Evolutionary conservation across 495 filamentous ascomycete species (phyloP), one percentile per base, ranked within the genome.

Genomic region (Podospora pseudoanserina): DNA sequence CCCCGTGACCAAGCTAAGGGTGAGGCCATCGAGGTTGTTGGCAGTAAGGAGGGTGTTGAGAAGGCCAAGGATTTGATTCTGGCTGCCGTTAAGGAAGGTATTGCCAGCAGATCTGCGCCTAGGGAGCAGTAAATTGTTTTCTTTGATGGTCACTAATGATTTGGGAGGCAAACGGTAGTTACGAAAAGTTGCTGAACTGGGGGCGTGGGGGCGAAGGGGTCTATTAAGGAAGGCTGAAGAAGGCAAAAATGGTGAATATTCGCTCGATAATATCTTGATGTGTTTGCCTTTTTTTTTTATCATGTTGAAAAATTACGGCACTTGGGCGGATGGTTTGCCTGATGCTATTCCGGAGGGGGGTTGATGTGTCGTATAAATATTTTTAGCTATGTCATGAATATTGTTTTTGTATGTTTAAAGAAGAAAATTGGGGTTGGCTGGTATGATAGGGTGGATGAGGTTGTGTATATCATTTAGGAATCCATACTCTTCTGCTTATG

Each of bases 1-100:
- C 95, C 95, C 56, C 87, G 90, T 69, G 90, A 91, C 75, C 88
- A 94, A 71, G 85, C 85, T 54, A 87, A 85, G 72, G 86, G 83
- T 7, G 93, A 97, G 74, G 91, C 94, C 2, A 97, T 98, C 74
- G 91, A 96, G 80, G 88, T 98, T 72, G 80, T 88, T 64, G 95
- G 95, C 32, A 86, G 83, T 66, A 86, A 85, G 73, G 91, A 92
- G 63, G 92, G 91, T 23, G 85, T 96, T 16, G 93, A 97, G 79
- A 86, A 92, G 77, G 96, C 95, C 53, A 93, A 87, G 80, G 89
- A 96, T 59, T 83, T 94, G 74, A 97, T 99, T 71, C 79, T 99
- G 67, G 88, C 91, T 63, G 89, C 91, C 59, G 92, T 99, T 23
- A 81, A 79, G 54, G 84, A 88, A 65, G 85, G 84, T 23, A 65